These are phyloP conservation scores for Neospermospora avenae DNA, from an alignment of 2,329 filamentous ascomycete genomes.

Conservation along the genomic window DNA sequence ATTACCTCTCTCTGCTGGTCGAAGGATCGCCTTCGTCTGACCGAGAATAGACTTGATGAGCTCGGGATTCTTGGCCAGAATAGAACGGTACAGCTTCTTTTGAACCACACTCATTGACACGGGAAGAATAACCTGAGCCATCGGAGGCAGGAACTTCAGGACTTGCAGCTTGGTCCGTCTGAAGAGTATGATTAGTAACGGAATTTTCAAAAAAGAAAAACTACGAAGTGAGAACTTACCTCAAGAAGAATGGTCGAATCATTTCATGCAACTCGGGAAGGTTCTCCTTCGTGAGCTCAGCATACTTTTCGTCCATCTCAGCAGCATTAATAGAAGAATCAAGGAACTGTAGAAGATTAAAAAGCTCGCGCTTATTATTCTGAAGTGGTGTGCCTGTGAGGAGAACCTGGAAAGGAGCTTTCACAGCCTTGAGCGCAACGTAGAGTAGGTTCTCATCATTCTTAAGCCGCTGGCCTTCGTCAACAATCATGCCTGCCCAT, in stretches of 20 bases:
- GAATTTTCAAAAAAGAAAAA: neutral
- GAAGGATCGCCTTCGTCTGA: slow-evolving; percentile 54
- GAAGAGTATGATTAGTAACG: slow-evolving; percentile 1
- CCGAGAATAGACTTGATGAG: slow-evolving; percentile 85
- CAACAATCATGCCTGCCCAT: slow-evolving; percentile 87
- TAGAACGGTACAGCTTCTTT: slow-evolving; percentile 91
- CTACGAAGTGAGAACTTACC: slow-evolving; percentile 30
- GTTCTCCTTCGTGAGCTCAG: slow-evolving; percentile 77
- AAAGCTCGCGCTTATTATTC: slow-evolving; percentile 91
- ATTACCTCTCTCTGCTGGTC: slow-evolving; percentile 69
- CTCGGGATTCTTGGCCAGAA: slow-evolving; percentile 84
- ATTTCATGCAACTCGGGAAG: slow-evolving; percentile 76
- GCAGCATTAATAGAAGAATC: slow-evolving; percentile 68
- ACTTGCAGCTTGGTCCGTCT: slow-evolving; percentile 87
- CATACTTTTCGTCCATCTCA: slow-evolving; percentile 70
- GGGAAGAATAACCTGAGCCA: slow-evolving; percentile 92
- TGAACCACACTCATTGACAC: slow-evolving; percentile 95
- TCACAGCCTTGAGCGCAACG: slow-evolving; percentile 66
- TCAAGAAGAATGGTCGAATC: slow-evolving; percentile 69
- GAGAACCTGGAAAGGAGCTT: slow-evolving; percentile 78
- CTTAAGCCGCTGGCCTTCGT: slow-evolving; percentile 93
- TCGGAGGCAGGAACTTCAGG: slow-evolving; percentile 84
- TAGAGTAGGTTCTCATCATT: slow-evolving; percentile 88
- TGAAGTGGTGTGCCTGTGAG: slow-evolving; percentile 83
- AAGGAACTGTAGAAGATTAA: slow-evolving; percentile 94